Evolutionary conservation across 2,329 filamentous ascomycete species (phyloP).

Genomic region (Microdochium nivale): DNA sequence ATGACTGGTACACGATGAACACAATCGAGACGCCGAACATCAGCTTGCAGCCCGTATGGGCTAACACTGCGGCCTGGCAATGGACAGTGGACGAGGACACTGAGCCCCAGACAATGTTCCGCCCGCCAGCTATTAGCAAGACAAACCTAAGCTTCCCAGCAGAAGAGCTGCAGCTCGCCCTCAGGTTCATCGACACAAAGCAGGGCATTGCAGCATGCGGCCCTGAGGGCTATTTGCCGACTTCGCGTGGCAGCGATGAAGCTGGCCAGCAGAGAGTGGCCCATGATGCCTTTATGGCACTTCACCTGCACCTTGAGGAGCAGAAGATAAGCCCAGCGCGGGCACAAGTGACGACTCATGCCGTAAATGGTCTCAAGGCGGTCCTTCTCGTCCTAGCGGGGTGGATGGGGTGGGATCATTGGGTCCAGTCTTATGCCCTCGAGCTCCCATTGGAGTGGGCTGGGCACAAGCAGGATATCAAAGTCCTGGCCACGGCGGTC

Average conservation of each 20-base stretch:
- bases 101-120: conserved; percentile 16
- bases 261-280: conserved; percentile 52
- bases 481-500: conserved; percentile 3
- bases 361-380: conserved; percentile 51
- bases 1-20: conserved; percentile 40
- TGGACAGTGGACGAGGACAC: conserved; percentile 58
- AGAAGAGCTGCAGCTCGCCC: conserved; percentile 48
- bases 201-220: conserved; percentile 48
- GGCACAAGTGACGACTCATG: conserved; percentile 32
- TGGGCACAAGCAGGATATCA: conserved; percentile 6
- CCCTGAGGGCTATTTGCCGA: conserved; percentile 55
- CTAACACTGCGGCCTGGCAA: conserved; percentile 58
- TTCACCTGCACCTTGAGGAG: conserved; percentile 88
- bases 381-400: conserved; percentile 70
- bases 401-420: conserved; percentile 67
- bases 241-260: conserved; percentile 40
- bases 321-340: conserved; percentile 64
- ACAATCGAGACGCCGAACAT: conserved; percentile 37
- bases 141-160: conserved; percentile 31
- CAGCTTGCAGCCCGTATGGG: conserved; percentile 43
- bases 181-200: conserved; percentile 54
- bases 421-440: conserved; percentile 39
- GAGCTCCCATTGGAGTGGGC: conserved; percentile 40
- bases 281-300: conserved; percentile 60
- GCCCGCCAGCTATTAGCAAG: conserved; percentile 12